Conservation (phyloP, 768 basidiomycete genomes). For the Boletus insuetus region DNA sequence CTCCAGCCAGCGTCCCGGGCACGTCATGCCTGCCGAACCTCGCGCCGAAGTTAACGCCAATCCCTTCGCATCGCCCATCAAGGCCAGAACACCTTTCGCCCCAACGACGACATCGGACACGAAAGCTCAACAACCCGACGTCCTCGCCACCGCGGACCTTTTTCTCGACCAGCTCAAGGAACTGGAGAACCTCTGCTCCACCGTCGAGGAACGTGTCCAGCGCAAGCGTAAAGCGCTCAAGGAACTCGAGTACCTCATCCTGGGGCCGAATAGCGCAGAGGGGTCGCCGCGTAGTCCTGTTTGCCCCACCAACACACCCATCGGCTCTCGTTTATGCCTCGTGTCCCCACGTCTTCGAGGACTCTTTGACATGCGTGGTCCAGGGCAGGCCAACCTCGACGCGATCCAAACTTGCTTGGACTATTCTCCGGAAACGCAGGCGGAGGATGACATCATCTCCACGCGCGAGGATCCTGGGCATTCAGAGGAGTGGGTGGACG, state of each 20-base stretch:
- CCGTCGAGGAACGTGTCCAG: constrained; percentile 18
- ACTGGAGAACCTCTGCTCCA: constrained; percentile 23
- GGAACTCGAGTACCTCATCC: constrained; percentile 19
- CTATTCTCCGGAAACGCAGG: neutral
- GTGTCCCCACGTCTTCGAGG: constrained; percentile 26
- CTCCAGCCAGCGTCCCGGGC: neutral
- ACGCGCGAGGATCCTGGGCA: constrained; percentile 7
- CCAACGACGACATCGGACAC: neutral
- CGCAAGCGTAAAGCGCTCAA: constrained; percentile 19
- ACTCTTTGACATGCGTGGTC: constrained; percentile 29
- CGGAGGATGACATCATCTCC: neutral
- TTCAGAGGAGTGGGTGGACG: constrained; percentile 24
- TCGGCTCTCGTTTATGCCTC: too few relatives aligned
- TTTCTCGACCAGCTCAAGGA: constrained; percentile 25
- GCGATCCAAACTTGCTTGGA: neutral
- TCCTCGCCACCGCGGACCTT: constrained; percentile 31
- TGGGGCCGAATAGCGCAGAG: too few relatives aligned
- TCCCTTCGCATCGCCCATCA: constrained; percentile 24
- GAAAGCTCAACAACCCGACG: constrained; percentile 12
- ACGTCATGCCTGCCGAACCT: constrained; percentile 8
- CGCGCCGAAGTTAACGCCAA: constrained; percentile 1
- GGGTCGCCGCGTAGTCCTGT: too few relatives aligned
- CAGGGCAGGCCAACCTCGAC: constrained; percentile 23
- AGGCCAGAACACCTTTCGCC: neutral
- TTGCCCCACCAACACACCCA: too few relatives aligned